Conservation (phyloP, 2,329 filamentous ascomycete species). For the Colletotrichum scovillei region DNA sequence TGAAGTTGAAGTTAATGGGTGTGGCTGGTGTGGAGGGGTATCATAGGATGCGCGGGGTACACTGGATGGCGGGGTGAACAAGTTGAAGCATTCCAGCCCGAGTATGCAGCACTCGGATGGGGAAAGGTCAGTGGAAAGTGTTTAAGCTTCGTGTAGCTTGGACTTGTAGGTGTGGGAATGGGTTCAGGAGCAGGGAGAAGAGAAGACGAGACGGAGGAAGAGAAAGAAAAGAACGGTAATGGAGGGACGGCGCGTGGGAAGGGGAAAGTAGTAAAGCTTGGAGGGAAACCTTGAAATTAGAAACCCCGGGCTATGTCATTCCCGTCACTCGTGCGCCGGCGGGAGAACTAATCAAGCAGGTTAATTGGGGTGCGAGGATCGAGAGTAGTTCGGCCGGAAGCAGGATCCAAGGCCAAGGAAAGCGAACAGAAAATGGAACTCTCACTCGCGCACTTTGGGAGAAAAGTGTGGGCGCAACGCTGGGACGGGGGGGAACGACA, state of each 20-base stretch:
- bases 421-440: background rate
- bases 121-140: background rate
- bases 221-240: slow-evolving; percentile 19
- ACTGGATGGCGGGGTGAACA: slow-evolving; percentile 8
- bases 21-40: slow-evolving; percentile 14
- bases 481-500: slow-evolving; percentile 5
- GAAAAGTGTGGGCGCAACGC: slow-evolving; percentile 23
- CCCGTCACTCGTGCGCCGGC: background rate
- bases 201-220: slow-evolving; percentile 3
- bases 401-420: slow-evolving; percentile 10
- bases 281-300: slow-evolving; percentile 26
- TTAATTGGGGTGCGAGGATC: background rate
- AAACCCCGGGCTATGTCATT: slow-evolving; percentile 26
- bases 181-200: background rate
- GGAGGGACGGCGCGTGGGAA: slow-evolving; percentile 11
- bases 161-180: background rate
- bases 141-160: background rate
- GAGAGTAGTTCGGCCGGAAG: slow-evolving; percentile 13
- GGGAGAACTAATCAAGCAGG: slow-evolving; percentile 2
- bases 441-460: background rate
- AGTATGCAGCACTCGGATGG: slow-evolving; percentile 1
- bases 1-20: background rate
- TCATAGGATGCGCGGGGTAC: slow-evolving; percentile 19
- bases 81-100: slow-evolving; percentile 12
- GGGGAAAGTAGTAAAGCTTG: slow-evolving; percentile 16